Evolutionary conservation across 2,329 filamentous ascomycete species (phyloP), one percentile per base, ranked within the genome.

Genomic region (Epichloe scottii): DNA sequence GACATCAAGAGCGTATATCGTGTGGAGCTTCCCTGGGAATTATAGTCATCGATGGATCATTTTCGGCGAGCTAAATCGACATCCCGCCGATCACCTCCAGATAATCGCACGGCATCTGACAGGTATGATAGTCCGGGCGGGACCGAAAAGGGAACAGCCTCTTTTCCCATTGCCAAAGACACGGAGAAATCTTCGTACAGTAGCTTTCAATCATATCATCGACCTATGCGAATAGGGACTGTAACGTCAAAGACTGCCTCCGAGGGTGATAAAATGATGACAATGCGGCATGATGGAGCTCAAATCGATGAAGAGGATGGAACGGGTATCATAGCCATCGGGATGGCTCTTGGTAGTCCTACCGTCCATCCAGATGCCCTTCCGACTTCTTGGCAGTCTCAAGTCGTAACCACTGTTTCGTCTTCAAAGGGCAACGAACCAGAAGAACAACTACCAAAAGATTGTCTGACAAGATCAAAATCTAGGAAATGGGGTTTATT

Each of bases 311-410:
- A 71, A 2, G 47, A 50, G 15, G 46, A 56, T 12, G 57, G 60
- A 40, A 60, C 57, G 19, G 60, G 60, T 11, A 55, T 64, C n/a
- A 62, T 63, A 54, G 73, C 71, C 57, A 89, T 89, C 54, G 86
- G 86, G 10, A 82, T 89, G 74, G 85, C 85, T 1, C 68, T 89
- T 51, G 85, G 85, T 34, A 89, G 84, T 59, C 85, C 85, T 23
- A 69, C 73, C n/a, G 69, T 70, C 39, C 64, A 67, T 15, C 67
- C 68, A 35, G 53, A 55, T 35, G 50, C 50, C 49, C 51, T 49
- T 37, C 55, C 57, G 37, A 54, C 57, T 19, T 62, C 62, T 35
- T 66, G 62, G 57, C 64, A 60, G 35, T 62, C 60, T 19, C 60
- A 61, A 45, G 46, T 50, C 15, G 35, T 53, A 47, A 60, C 60